A percentile compares a stretch with the other conserved stretches of the same genome.
Evolutionary conservation across 805 yeast genomes (phyloP).

Genomic region (Pichia paraexigua): DNA sequence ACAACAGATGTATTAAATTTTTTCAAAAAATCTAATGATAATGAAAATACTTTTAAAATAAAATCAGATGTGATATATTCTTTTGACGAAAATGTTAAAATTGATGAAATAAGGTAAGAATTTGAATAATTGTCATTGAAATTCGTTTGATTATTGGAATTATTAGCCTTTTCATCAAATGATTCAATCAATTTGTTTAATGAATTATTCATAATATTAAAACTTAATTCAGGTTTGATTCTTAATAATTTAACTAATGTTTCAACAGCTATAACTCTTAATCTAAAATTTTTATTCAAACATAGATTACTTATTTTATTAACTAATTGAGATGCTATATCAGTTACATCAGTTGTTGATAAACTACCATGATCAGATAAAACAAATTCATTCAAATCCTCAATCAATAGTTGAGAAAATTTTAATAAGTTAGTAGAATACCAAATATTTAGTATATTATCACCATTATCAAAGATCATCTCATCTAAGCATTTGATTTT

Average conservation of each 20-base stretch:
- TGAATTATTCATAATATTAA: conserved; percentile 27
- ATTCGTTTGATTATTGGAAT: conserved; percentile 12
- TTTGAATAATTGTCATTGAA: conserved; percentile 27
- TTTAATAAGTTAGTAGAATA: conserved; percentile 22
- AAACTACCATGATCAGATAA: conserved; percentile 24
- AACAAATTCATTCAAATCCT: conserved; percentile 26
- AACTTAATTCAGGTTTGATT: conserved; percentile 27
- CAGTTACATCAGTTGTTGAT: conserved; percentile 14
- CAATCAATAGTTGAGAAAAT: conserved; percentile 22
- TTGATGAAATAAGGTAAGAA: conserved; percentile 26
- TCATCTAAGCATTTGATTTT: conserved; percentile 18
- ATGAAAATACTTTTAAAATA: conserved; percentile 24
- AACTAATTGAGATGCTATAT: conserved; percentile 27
- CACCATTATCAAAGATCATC: conserved; percentile 6
- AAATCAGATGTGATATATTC: conserved; percentile 27
- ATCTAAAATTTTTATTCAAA: conserved; percentile 30
- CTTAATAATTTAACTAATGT: conserved; percentile 28
- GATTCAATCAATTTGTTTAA: conserved; percentile 29
- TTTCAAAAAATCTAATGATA: conserved; percentile 24
- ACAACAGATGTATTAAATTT: conserved; percentile 30
- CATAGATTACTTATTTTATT: conserved; percentile 30
- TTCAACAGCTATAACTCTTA: conserved; percentile 36
- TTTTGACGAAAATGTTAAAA: conserved; percentile 24
- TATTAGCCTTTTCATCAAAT: conserved; percentile 27
- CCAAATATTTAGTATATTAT: conserved; percentile 17